Evolutionary conservation across 768 basidiomycete genomes (phyloP).

Genomic region (Filobasidium floriforme): DNA sequence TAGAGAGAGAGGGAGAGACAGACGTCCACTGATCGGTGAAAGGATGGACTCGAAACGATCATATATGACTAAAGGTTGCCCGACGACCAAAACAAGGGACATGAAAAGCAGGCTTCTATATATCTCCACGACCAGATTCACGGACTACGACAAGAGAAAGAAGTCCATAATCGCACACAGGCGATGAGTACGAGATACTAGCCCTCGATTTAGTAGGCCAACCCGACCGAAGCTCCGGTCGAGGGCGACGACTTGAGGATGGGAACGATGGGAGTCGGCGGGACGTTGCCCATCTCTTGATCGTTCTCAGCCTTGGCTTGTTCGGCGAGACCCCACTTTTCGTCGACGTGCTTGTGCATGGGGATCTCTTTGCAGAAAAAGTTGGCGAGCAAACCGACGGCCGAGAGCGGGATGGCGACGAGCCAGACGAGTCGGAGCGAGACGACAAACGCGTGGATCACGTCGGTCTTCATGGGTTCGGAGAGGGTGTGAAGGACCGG

Average conservation of each 20-base stretch:
- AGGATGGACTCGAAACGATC: too few species aligned
- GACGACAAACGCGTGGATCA: slow-evolving; percentile 49
- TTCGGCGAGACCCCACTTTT: slow-evolving; percentile 42
- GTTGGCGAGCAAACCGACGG: slow-evolving; percentile 44
- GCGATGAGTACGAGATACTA: too few species aligned
- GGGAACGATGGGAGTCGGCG: not conserved
- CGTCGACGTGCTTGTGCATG: slow-evolving; percentile 41
- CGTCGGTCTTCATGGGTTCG: slow-evolving; percentile 42
- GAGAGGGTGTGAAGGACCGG: slow-evolving; percentile 47
- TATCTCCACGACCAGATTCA: too few species aligned
- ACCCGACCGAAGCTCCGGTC: not conserved
- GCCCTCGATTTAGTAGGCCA: not conserved
- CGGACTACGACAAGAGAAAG: too few species aligned
- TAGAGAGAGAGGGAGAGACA: too few species aligned
- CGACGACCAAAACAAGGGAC: too few species aligned
- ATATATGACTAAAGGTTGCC: too few species aligned
- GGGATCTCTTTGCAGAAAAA: slow-evolving; percentile 45
- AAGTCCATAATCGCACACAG: too few species aligned
- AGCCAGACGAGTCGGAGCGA: slow-evolving; percentile 50
- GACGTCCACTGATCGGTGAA: too few species aligned
- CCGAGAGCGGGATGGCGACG: slow-evolving; percentile 48
- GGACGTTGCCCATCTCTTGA: slow-evolving; percentile 6
- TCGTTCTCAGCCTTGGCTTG: slow-evolving; percentile 25
- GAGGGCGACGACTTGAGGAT: not conserved
- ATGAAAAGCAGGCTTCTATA: too few species aligned